Evolutionary conservation across 805 yeast species (phyloP).

Genomic region (Pichia eremophila): DNA sequence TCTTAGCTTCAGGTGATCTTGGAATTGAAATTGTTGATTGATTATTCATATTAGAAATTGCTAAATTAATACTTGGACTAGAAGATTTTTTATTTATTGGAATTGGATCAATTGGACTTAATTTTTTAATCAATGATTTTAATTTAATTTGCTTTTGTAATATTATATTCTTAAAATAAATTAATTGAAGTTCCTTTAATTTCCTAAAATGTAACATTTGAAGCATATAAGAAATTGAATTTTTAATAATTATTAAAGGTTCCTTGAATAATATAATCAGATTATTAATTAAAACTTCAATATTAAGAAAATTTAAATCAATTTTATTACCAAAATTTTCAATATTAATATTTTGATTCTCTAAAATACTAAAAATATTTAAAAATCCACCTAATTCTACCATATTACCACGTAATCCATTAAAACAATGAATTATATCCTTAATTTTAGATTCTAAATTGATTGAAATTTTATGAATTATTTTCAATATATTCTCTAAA

Average conservation of each 20-base stretch:
- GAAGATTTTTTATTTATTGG: constrained; percentile 17
- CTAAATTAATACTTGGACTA: constrained; percentile 27
- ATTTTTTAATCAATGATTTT: constrained; percentile 13
- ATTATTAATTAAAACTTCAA: constrained; percentile 34
- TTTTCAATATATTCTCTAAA: constrained; percentile 16
- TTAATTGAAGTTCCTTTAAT: constrained; percentile 41
- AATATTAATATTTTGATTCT: constrained; percentile 27
- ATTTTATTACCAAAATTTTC: constrained; percentile 47
- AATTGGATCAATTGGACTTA: background rate
- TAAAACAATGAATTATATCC: constrained; percentile 32
- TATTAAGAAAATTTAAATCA: constrained; percentile 40
- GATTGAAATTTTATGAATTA: constrained; percentile 9
- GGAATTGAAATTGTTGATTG: constrained; percentile 7
- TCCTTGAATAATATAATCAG: constrained; percentile 38
- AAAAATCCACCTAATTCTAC: constrained; percentile 49
- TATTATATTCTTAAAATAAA: constrained; percentile 30
- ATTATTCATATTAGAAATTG: constrained; percentile 17
- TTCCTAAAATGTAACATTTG: constrained; percentile 41
- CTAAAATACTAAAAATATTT: constrained; percentile 43
- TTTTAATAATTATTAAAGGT: constrained; percentile 39
- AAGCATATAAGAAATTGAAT: constrained; percentile 34
- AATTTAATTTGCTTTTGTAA: constrained; percentile 29
- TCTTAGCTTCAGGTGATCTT: constrained; percentile 2
- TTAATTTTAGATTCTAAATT: constrained; percentile 30
- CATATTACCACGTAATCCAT: constrained; percentile 29